Evolutionary conservation across 306 rosid species (phyloP), one percentile per base, ranked within the genome.

Genomic region (Casuarina glauca): DNA sequence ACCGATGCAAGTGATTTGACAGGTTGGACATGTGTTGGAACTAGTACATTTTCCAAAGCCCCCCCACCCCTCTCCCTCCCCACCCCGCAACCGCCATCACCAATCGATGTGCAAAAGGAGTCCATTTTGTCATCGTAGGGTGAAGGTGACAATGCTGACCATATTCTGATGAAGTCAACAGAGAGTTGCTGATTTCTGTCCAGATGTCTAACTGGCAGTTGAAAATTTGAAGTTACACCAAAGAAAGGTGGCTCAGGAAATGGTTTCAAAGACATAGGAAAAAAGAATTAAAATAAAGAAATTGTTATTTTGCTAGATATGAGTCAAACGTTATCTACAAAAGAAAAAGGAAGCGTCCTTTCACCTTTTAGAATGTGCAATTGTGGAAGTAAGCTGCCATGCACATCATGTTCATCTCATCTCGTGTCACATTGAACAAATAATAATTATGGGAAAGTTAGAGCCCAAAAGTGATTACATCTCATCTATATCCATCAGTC

Each of bases 1-100:
- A 83, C 78, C 26, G 98, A 96, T 86, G 98, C 94, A 64, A 93
- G 98, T 85, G 99, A 96, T 86, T 83, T 91, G 84, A 93, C 99
- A 91, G 99, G 99, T 96, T 91, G 77, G 89, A 77, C 69, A 54
- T 60, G 79, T 52, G 35, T 48, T 53, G 63, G 72, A 51, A 20
- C 75, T 72, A 64, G 78, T 82, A 76, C 62, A 60, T 60, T 69
- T 41, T 70, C 66, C 75, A 48, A 64, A 57, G 6, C 3, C 9
- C 61, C 61, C 6, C 9, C 32, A 5, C 16, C 61, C 68, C 26
- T 20, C 26, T 20, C 26, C 26, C 26, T 20, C 26, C 26, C 26
- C 26, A 20, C 26, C 26, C 26, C 26, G 26, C 26, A 20, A 20
- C 26, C 26, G 26, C 26, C 26, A 20, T 20, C 26, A 20, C 26